A percentile compares a stretch with the other conserved stretches of the same genome.
phyloP scores from a whole-genome alignment of 495 filamentous ascomycete species.

The Letharia columbiana region DNA sequence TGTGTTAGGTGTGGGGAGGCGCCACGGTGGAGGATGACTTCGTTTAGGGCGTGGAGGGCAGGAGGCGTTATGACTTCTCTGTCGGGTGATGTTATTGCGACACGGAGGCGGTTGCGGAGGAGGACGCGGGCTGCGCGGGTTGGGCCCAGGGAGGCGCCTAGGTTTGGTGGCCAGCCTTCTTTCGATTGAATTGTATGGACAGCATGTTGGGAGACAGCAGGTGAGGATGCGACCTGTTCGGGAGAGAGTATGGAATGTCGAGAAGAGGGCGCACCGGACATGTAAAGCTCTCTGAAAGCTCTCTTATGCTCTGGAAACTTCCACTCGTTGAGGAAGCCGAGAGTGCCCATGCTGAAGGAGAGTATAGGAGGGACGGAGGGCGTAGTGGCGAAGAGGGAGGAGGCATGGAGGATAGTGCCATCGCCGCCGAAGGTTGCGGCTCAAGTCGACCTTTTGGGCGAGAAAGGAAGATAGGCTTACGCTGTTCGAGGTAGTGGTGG shows the following conservation, averaged over 20 bases:
- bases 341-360: conserved; percentile 90
- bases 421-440: conserved; percentile 87
- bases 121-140: conserved; percentile 67
- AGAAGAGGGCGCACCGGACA: conserved; percentile 57
- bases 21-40: conserved; percentile 87
- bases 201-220: conserved; percentile 19
- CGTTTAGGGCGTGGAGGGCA: conserved; percentile 85
- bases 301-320: conserved; percentile 84
- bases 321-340: conserved; percentile 95
- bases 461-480: conserved; percentile 25
- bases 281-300: conserved; percentile 86
- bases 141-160: conserved; percentile 74
- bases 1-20: conserved; percentile 81
- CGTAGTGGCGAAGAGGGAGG: conserved; percentile 81
- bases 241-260: conserved; percentile 11
- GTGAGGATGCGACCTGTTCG: conserved; percentile 16
- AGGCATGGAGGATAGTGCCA: conserved; percentile 87
- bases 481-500: conserved; percentile 32
- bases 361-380: conserved; percentile 81
- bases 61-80: conserved; percentile 17
- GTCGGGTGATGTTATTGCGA: conserved; percentile 61
- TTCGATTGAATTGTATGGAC: conserved; percentile 26
- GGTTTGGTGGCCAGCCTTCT: conserved; percentile 60
- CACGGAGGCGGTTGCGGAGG: conserved; percentile 75
- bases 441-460: conserved; percentile 72